Evolutionary conservation across 352 stramenopile species (phyloP).

Genomic region (Globisporangium abappressorium): DNA sequence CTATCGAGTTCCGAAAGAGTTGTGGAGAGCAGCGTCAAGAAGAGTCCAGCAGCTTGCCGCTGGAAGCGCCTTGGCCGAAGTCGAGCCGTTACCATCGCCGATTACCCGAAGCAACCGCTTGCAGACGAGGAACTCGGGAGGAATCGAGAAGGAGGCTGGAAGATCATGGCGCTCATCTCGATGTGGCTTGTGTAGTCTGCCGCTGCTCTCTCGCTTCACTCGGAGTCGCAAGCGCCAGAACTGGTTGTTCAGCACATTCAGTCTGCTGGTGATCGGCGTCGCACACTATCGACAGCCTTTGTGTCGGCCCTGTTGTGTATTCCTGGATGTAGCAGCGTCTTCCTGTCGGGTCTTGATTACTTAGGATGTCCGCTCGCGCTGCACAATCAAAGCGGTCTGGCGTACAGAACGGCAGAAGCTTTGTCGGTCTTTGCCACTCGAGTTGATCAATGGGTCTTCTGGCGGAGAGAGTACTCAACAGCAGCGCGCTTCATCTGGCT

Average conservation of each 20-base stretch:
- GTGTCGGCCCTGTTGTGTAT: neutral
- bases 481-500: neutral
- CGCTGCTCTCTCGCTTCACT: neutral
- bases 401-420: neutral
- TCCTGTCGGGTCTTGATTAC: neutral
- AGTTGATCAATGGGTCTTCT: neutral
- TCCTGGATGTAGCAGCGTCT: neutral
- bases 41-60: neutral
- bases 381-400: neutral
- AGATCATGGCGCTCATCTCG: neutral
- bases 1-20: neutral
- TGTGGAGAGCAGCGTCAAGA: neutral
- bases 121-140: neutral
- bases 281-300: neutral
- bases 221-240: neutral
- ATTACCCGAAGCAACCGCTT: neutral
- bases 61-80: neutral
- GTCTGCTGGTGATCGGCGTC: neutral
- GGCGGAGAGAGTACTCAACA: neutral
- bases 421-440: neutral
- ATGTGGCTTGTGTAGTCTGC: neutral
- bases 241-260: neutral
- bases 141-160: neutral
- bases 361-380: neutral
- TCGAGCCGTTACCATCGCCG: neutral